Evolutionary conservation across 176 grass and related monocot species (phyloP), one percentile per base, ranked within the genome.

Genomic region (Carex kokanica): DNA sequence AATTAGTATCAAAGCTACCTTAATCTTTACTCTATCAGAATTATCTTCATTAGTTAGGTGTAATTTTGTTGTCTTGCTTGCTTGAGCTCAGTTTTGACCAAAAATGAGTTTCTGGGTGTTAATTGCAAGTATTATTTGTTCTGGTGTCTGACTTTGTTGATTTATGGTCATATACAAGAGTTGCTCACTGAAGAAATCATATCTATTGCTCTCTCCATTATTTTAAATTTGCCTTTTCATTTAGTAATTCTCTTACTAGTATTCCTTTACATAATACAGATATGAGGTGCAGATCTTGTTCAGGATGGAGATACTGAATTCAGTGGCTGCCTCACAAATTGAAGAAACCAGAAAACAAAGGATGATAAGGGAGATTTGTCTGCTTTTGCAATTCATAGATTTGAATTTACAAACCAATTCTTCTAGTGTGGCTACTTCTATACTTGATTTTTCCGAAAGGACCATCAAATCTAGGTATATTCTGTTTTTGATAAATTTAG

Each of bases 231-330:
- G 45, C 2, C 4, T 2, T 83, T 62, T 60, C 36, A 32, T 7
- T 47, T 74, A 72, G 70, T 74, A 29, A 77, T 77, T 34, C 6
- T 55, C 51, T 56, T 77, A 24, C 13, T 55, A 55, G 60, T 88
- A 73, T 17, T 60, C 88, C 88, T 97, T 93, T 81, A 92, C 79
- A 83, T 84, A 74, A 57, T 80, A 64, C 88, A 99, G 93, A 16
- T 89, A 95, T 92, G 97, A 96, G 47, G 41, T 92, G 78, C 97
- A 99, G 83, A 95, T 99, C 53, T 88, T 93, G 21, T 88, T 93
- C 84, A 95, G 97, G 70, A 92, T 99, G 97, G 97, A 99, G 87
- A 88, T 99, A 81, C 89, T 99, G 45, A 78, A 83, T 64, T 95
- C 89, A 65, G 84, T 82, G 75, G 49, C 90, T n/a, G 83, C 88